Conservation (phyloP, 1,139 yeast species). For the Sugiyamaella novakii region DNA sequence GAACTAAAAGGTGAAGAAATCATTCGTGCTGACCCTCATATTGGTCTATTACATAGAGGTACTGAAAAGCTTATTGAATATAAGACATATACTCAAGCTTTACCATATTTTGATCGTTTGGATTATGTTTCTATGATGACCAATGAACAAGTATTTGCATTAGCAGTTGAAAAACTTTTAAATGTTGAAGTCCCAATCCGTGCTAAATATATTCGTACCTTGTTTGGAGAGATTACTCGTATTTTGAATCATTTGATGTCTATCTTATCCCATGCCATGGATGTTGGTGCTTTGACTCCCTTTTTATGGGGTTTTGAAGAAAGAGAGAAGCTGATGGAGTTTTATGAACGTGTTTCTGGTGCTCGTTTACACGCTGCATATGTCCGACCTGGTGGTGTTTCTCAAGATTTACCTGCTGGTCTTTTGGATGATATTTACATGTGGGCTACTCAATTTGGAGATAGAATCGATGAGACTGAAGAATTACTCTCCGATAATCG, state of each 20-base stretch:
- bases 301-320: constrained; percentile 95
- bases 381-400: constrained; percentile 89
- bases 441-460: constrained; percentile 98
- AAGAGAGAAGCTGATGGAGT: constrained; percentile 91
- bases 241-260: constrained; percentile 86
- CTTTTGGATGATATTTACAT: constrained; percentile 85
- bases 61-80: constrained; percentile 86
- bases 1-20: constrained; percentile 90
- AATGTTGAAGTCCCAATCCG: constrained; percentile 84
- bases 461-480: constrained; percentile 87
- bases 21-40: constrained; percentile 85
- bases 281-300: constrained; percentile 92
- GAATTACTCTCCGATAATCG: constrained; percentile 88
- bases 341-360: constrained; percentile 88
- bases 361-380: constrained; percentile 89
- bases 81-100: constrained; percentile 81
- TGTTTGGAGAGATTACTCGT: constrained; percentile 88
- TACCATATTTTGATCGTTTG: constrained; percentile 86
- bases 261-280: constrained; percentile 87
- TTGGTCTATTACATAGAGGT: constrained; percentile 84
- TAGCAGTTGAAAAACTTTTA: constrained; percentile 83
- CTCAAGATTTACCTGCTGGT: constrained; percentile 87
- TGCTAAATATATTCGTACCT: constrained; percentile 80
- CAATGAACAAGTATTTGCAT: constrained; percentile 81
- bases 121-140: constrained; percentile 94